Evolutionary conservation across 306 rosid species (phyloP).

Genomic region (Boehmeria nivea): DNA sequence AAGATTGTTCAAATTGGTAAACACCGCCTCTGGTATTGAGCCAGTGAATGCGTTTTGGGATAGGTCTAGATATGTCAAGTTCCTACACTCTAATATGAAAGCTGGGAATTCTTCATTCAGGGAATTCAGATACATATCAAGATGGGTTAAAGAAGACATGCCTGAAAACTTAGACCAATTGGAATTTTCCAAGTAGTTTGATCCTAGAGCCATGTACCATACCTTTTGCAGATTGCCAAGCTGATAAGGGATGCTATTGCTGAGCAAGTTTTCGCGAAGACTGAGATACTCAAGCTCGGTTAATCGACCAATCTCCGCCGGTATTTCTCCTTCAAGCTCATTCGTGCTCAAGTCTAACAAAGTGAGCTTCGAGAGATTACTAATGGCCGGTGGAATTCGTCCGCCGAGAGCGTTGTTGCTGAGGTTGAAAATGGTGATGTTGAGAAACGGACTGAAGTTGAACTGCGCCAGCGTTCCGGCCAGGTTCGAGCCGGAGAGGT

Average conservation of each 20-base stretch:
- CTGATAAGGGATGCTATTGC: slow-evolving; percentile 43
- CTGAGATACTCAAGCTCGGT: slow-evolving; percentile 47
- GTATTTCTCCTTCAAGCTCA: slow-evolving; percentile 30
- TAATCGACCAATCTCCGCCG: slow-evolving; percentile 38
- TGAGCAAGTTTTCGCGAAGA: slow-evolving; percentile 38
- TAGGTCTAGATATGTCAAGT: slow-evolving; percentile 51
- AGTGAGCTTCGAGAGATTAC: slow-evolving; percentile 49
- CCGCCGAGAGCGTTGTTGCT: slow-evolving; percentile 41
- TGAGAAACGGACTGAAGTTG: slow-evolving; percentile 40
- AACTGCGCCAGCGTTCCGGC: slow-evolving; percentile 39
- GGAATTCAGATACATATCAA: slow-evolving; percentile 22
- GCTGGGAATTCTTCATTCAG: slow-evolving; percentile 44
- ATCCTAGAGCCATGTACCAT: slow-evolving; percentile 49
- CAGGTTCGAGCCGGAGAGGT: slow-evolving; percentile 36
- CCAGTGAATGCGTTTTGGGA: slow-evolving; percentile 21
- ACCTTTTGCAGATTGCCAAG: slow-evolving; percentile 54
- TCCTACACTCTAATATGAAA: slow-evolving; percentile 39
- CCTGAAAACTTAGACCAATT: slow-evolving; percentile 52
- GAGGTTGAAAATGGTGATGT: slow-evolving; percentile 52
- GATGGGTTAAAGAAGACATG: slow-evolving; percentile 38
- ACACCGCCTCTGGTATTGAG: slow-evolving; percentile 38
- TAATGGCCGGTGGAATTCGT: slow-evolving; percentile 51
- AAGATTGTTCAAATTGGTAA: slow-evolving; percentile 38
- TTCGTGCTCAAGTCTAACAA: slow-evolving; percentile 51
- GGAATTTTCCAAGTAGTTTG: slow-evolving; percentile 36